Percentiles rank a stretch among this genome's conserved stretches.
These are phyloP conservation scores for Artomyces pyxidatus DNA, from an alignment of 768 basidiomycete species.

Conservation along the genomic window DNA sequence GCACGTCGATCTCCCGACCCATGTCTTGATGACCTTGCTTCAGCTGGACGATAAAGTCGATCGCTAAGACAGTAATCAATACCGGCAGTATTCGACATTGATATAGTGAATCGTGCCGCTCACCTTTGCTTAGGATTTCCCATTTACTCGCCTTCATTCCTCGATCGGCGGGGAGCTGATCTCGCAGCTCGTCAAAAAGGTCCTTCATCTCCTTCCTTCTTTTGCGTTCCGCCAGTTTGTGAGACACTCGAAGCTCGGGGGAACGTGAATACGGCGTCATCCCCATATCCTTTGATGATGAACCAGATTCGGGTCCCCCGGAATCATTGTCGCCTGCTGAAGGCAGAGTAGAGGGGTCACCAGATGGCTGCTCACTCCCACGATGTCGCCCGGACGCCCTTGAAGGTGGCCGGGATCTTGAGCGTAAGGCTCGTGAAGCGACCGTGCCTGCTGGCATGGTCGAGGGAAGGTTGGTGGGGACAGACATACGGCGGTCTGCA, in stretches of 20 bases:
- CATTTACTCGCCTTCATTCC: slow-evolving; percentile 98
- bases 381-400: slow-evolving; percentile 26
- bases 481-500: slow-evolving; percentile 71
- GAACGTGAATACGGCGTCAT: slow-evolving; percentile 89
- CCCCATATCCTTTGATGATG: slow-evolving; percentile 20
- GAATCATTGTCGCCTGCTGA: slow-evolving; percentile 7
- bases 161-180: slow-evolving; percentile 84
- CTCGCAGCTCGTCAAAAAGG: slow-evolving; percentile 91
- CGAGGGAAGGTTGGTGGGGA: slow-evolving; percentile 35
- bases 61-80: slow-evolving; percentile 40
- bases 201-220: slow-evolving; percentile 99
- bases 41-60: slow-evolving; percentile 77
- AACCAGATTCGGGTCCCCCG: slow-evolving; percentile 12
- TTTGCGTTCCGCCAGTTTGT: slow-evolving; percentile 96
- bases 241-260: slow-evolving; percentile 89
- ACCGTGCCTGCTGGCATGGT: slow-evolving; percentile 40
- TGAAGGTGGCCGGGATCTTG: slow-evolving; percentile 26
- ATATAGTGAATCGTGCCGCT: slow-evolving; percentile 17
- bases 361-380: slow-evolving; percentile 31
- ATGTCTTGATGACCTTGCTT: slow-evolving; percentile 74
- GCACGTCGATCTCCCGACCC: slow-evolving; percentile 68
- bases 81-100: not conserved
- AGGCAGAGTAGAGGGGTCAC: slow-evolving; percentile 22
- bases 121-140: slow-evolving; percentile 97
- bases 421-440: slow-evolving; percentile 47